Base-by-base conservation (phyloP, 768 basidiomycete genomes). In the Ramaria rubella region DNA sequence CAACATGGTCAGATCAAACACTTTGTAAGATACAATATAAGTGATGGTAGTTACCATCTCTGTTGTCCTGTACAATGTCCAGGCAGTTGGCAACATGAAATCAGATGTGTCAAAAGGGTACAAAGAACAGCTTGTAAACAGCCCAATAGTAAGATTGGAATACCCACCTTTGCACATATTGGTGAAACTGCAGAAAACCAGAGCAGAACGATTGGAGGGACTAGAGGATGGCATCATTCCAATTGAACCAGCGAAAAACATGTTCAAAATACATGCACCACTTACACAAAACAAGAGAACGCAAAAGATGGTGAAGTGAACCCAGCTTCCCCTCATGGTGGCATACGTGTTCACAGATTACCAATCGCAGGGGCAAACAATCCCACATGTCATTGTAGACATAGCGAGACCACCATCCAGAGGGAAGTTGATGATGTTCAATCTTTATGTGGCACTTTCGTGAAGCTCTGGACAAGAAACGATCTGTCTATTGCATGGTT, bases 331-430 rank as follows among this genome's bases (percentile, higher is more conserved):
- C 2, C 58, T 75, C 3, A 73, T 72, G 4, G 56, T 65, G 0
- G 73, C 73, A 26, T 76, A 75, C 51, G 69, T 72, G 2, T 76
- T 77, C 61, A 76, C 73, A 0, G 73, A 76, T 59, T 76, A 75
- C 55, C 48, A 66, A 27, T 61, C 70, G 3, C 75, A 78, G 59
- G 77, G 75, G 0, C 75, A 77, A 58, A 77, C 75, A 1, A 65
- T 78, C 1, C 46, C 58, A 1, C 38, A 62, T 23, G 69, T 73
- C 0, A 50, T 77, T 1, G 68, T 77, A 3, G 74, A 77, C 59
- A 69, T 77, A 4, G 66, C 65, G 9, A 58, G 56, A 45, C 74
- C 71, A 14, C 75, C 72, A 1, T 58, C 62, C 0, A 68, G 51
- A 45, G 43, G 68, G 15, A 51, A 46, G 0, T 60, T 75, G 4